Evolutionary conservation across 805 yeast species (phyloP), one percentile per base, ranked within the genome.

Genomic region (Candida sithepensis): DNA sequence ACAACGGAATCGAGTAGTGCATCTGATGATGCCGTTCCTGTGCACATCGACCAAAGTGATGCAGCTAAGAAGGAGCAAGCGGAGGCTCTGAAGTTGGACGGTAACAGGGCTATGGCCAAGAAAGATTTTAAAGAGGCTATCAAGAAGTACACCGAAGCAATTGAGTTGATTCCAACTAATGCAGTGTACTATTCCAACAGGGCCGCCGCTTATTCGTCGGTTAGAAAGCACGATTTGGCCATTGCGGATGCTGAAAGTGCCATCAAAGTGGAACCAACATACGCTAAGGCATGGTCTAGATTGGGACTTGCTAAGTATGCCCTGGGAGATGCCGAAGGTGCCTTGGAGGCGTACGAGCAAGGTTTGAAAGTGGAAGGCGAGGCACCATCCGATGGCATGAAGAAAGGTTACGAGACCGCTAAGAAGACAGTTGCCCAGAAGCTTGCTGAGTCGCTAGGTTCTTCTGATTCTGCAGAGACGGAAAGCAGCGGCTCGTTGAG

Each of bases 231-330:
- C 63, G 85, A 80, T 14, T 71, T 77, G 52, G 98, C 99, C 2
- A 78, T 86, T 37, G 72, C 72, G 40, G 99, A 94, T 66, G 96
- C 98, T 24, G 77, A 85, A 59, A 72, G 73, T 46, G 96, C 99
- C 38, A 82, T 89, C 48, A 77, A 79, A 51, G 71, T 83, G 44
- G 90, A 92, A 63, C 85, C 97, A 45, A 59, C 72, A 6, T 94
- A 88, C 59, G 82, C 96, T 28, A 91, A 92, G 73, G 97, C 96
- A 10, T 94, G 90, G 76, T 88, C 97, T 5, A 84, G 99, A 68
- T 74, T 94, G 56, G 99, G 98, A 2, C 81, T 91, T 58, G 98
- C 99, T 4, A 82, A 85, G 63, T 92, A 85, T 67, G 96, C 97
- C n/a, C 73, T 86, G 50, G 96, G 96, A n/a, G 92, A 91, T 63